Evolutionary conservation across 23 red algal species (phyloP), one percentile per base, ranked within the genome.

Genomic region (Porphyridium purpureum): DNA sequence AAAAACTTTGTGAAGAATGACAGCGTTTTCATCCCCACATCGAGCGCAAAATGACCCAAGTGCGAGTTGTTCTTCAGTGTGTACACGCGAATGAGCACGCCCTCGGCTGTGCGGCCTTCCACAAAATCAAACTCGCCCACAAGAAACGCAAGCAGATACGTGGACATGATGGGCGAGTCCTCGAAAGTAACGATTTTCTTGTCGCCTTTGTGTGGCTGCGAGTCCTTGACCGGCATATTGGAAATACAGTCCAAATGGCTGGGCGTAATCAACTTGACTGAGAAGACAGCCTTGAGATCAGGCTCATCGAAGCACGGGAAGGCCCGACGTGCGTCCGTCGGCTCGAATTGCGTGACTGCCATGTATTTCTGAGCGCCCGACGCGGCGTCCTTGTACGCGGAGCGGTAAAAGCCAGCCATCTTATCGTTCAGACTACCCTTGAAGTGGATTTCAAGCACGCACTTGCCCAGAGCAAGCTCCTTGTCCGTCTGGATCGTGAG

Each of bases 231-330:
- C 17, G 59, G 59, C 69, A 74, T 74, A 31, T 74, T 74, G 30
- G 56, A 63, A 5, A 74, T 5, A 31, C 55, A 60, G 38, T 31
- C 27, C 4, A 38, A 23, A 52, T 36, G 36, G 3, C 22, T 1
- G 29, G 69, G 69, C 5, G 49, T 33, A 5, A 49, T 63, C 25
- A 74, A 29, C 14, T 52, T 74, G 14, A 74, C 49, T 30, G 38
- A 36, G 59, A 74, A 74, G 5, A 2, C n/a, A n/a, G 40, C 27
- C 26, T 74, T 74, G 20, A 74, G 24, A 4, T 46, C 26, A 5
- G 69, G 69, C 57, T 74, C 69, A 32, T 74, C 69, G 36, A 46
- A 74, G 47, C 69, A 74, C 24, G 69, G 69, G 40, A 74, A 74
- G 3, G 69, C 69, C 55, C 40, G 47, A 9, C 69, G 30, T 28